Conservation (phyloP, 177 flowering plant genomes). For the Vitis hybrid region DNA sequence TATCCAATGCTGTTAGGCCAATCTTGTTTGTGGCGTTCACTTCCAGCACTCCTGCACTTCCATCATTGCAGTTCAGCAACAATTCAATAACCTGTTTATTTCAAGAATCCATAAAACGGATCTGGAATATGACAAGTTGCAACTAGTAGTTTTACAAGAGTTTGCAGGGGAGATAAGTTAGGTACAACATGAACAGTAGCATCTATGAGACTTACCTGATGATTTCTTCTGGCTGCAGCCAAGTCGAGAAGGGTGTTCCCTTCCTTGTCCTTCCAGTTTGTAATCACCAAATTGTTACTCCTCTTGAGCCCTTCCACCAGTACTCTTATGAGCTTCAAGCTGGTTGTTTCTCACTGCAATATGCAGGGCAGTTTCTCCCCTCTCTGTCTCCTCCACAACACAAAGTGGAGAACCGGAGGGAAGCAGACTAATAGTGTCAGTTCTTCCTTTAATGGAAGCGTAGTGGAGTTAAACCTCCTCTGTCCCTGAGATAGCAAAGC, state of each 20-base stretch:
- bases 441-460: conserved; percentile 15
- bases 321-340: conserved; percentile 10
- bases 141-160: no score
- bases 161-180: no score
- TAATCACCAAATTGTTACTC: background rate
- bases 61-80: no score
- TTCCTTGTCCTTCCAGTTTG: conserved; percentile 21
- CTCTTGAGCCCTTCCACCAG: conserved; percentile 4
- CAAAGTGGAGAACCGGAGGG: conserved; percentile 7
- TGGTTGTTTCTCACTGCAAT: conserved; percentile 15
- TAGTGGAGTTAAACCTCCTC: conserved; percentile 13
- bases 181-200: background rate
- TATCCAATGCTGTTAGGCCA: no score
- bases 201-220: background rate
- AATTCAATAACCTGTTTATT: no score
- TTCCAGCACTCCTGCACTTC: no score
- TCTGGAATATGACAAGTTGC: no score
- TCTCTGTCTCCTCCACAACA: conserved; percentile 10
- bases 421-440: conserved; percentile 11
- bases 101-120: no score
- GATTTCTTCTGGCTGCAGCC: conserved; percentile 19
- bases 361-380: conserved; percentile 27
- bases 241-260: conserved; percentile 35
- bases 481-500: conserved; percentile 16
- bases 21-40: no score